These are phyloP conservation scores for Penicillium bialowiezense DNA, from an alignment of 495 filamentous ascomycete species.

Conservation along the genomic window DNA sequence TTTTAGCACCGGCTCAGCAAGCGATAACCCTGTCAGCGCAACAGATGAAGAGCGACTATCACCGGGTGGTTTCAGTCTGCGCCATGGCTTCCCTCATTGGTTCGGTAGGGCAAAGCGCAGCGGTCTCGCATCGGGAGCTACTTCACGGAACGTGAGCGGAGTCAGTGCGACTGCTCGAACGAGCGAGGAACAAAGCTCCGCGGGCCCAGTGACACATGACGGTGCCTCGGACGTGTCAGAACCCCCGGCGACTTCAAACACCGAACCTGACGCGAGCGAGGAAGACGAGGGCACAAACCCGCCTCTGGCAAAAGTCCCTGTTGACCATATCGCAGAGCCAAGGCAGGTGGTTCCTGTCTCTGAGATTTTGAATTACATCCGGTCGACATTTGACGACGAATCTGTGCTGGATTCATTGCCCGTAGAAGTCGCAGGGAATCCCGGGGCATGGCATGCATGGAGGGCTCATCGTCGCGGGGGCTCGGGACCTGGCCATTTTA, in stretches of 20 bases:
- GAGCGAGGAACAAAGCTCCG: background rate
- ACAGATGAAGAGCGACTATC: constrained; percentile 77
- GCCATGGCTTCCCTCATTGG: constrained; percentile 89
- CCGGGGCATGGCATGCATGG: constrained; percentile 91
- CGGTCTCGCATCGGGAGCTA: constrained; percentile 24
- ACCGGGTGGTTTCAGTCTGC: constrained; percentile 81
- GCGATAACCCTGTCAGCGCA: constrained; percentile 69
- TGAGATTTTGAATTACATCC: constrained; percentile 71
- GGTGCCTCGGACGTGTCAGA: background rate
- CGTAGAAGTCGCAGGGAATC: constrained; percentile 78
- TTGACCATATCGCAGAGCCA: constrained; percentile 16
- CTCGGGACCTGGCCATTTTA: constrained; percentile 15
- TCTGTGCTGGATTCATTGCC: constrained; percentile 73
- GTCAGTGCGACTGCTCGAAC: constrained; percentile 9
- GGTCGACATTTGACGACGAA: constrained; percentile 75
- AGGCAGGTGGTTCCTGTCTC: constrained; percentile 33
- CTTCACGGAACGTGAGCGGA: constrained; percentile 39
- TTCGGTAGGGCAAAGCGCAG: constrained; percentile 55
- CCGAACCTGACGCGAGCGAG: background rate
- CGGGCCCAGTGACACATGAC: background rate
- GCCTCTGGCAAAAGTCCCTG: constrained; percentile 15
- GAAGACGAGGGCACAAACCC: constrained; percentile 1
- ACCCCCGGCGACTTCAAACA: background rate
- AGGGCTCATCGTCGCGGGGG: constrained; percentile 55
- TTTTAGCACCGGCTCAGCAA: constrained; percentile 72